Conservation (phyloP, 306 rosid species). For the Cucumis hystrix region DNA sequence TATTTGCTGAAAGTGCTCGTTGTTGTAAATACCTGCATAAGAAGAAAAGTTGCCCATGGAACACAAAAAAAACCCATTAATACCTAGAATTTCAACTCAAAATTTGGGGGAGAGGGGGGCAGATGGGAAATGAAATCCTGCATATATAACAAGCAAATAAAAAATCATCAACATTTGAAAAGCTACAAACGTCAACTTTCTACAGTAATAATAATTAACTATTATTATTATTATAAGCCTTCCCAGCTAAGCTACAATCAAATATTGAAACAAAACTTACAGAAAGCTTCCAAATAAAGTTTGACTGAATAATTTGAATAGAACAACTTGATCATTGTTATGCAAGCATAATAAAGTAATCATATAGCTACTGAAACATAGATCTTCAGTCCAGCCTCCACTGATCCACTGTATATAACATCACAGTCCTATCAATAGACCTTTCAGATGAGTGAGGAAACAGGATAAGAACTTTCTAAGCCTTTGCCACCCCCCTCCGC, state of each 20-base stretch:
- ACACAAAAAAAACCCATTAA: background rate
- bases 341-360: background rate
- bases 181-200: background rate
- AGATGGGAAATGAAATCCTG: background rate
- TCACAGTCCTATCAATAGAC: too few species aligned
- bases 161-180: background rate
- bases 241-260: background rate
- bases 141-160: background rate
- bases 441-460: too few species aligned
- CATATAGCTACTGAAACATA: background rate
- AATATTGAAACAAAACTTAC: background rate
- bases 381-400: too few species aligned
- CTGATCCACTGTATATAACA: too few species aligned
- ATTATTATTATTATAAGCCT: background rate
- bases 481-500: too few species aligned
- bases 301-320: background rate
- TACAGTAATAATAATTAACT: background rate
- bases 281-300: background rate
- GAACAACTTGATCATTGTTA: background rate
- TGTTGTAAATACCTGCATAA: constrained; percentile 66
- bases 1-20: constrained; percentile 43
- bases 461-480: too few species aligned
- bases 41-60: constrained; percentile 5
- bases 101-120: too few species aligned
- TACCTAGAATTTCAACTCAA: background rate